Percentiles rank a stretch among this genome's conserved stretches.
Conservation (phyloP, 345 rosid species). For the Eucalyptus camaldulensis region DNA sequence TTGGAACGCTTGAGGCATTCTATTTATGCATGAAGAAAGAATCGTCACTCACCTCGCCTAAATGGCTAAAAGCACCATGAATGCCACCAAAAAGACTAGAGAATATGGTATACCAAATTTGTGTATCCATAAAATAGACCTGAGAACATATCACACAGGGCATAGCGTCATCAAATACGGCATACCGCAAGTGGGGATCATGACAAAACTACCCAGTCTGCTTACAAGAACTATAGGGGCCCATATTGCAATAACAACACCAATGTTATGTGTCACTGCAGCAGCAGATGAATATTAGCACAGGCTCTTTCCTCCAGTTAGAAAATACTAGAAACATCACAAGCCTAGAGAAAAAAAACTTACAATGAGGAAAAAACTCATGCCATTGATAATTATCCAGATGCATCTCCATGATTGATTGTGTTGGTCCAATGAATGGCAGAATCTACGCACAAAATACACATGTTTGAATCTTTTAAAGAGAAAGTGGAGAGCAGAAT, state of each 20-base stretch:
- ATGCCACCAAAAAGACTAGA: slow-evolving; percentile 95
- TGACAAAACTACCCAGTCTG: neutral
- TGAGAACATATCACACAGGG: neutral
- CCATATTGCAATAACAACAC: slow-evolving; percentile 90
- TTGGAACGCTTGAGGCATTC: accelerated
- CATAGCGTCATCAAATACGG: neutral
- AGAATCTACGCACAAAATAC: slow-evolving; percentile 38
- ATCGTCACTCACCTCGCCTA: slow-evolving; percentile 73
- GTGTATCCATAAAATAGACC: slow-evolving; percentile 95
- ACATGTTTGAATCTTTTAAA: neutral
- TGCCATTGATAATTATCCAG: slow-evolving; percentile 64
- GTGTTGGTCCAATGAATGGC: slow-evolving; percentile 72
- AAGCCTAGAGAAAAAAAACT: neutral
- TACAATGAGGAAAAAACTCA: slow-evolving; percentile 80
- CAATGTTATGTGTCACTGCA: slow-evolving; percentile 71
- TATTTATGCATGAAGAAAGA: neutral
- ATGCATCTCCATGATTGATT: slow-evolving; percentile 52
- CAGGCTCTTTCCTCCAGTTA: neutral
- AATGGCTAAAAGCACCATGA: slow-evolving; percentile 89
- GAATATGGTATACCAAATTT: slow-evolving; percentile 97
- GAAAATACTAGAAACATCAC: neutral
- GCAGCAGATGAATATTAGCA: slow-evolving; percentile 8
- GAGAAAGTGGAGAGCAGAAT: neutral
- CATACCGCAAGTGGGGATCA: accelerated
- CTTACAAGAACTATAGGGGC: slow-evolving; percentile 84